These are phyloP conservation scores for Toxicodendron radicans DNA, from an alignment of 345 rosid species.

Conservation along the genomic window DNA sequence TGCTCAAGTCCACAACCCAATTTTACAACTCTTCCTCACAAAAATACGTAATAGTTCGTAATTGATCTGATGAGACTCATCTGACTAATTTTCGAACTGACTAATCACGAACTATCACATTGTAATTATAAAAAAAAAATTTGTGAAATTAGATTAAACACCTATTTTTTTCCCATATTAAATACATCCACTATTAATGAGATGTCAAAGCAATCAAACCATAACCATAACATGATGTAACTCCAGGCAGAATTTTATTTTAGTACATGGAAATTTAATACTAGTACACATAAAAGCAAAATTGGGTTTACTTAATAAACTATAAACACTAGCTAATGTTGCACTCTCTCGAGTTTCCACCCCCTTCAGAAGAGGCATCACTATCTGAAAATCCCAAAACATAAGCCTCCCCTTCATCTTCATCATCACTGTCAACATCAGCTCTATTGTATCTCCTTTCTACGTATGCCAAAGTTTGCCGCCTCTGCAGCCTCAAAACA, in stretches of 20 bases:
- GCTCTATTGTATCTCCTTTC: constrained; percentile 51
- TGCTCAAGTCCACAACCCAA: no score
- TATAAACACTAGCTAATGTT: constrained; percentile 29
- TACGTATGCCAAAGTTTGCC: constrained; percentile 44
- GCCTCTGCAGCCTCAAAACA: constrained; percentile 60
- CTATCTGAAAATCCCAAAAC: constrained; percentile 27
- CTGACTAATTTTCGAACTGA: no score
- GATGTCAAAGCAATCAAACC: neutral
- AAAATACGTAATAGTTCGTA: no score
- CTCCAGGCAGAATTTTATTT: neutral
- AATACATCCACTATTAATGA: no score
- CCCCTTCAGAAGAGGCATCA: constrained; percentile 29
- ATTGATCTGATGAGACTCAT: no score
- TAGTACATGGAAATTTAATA: neutral
- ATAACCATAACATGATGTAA: neutral
- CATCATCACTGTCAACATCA: constrained; percentile 44
- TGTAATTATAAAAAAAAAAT: no score
- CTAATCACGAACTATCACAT: no score
- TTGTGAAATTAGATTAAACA: no score
- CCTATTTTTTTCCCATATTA: no score
- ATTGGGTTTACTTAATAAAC: neutral
- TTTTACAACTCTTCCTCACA: no score
- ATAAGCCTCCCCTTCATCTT: constrained; percentile 32
- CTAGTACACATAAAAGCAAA: neutral
- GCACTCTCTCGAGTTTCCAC: constrained; percentile 29